Evolutionary conservation across 805 yeast species (phyloP).

Genomic region (Saturnispora dispora): DNA sequence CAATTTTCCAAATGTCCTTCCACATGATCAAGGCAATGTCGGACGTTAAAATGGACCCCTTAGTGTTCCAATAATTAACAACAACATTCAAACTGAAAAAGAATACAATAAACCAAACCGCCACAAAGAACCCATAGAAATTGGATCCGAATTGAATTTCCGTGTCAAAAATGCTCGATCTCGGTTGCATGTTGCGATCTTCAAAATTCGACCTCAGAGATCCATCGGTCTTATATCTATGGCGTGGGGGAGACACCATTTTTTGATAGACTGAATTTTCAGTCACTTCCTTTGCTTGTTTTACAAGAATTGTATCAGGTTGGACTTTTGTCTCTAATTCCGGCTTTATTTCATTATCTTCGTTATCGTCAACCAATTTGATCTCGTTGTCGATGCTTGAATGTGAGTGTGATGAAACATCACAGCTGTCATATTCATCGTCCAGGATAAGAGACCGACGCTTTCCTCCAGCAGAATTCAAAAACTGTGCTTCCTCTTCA

Average conservation of each 20-base stretch:
- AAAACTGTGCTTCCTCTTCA: not conserved
- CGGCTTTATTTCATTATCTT: not conserved
- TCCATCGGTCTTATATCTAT: conserved; percentile 25
- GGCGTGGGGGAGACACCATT: not conserved
- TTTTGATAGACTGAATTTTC: not conserved
- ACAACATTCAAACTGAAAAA: conserved; percentile 45
- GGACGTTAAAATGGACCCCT: conserved; percentile 39
- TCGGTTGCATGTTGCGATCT: conserved; percentile 39
- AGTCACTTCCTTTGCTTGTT: not conserved
- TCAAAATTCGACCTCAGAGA: conserved; percentile 42
- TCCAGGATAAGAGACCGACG: conserved; percentile 18
- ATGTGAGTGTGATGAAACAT: not conserved
- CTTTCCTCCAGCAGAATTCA: not conserved
- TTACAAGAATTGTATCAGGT: not conserved
- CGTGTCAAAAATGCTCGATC: conserved; percentile 47
- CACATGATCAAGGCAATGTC: conserved; percentile 50
- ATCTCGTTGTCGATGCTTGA: not conserved
- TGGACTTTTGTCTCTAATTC: not conserved
- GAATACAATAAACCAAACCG: conserved; percentile 65
- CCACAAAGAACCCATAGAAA: conserved; percentile 74
- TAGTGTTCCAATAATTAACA: conserved; percentile 40
- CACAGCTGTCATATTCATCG: conserved; percentile 16
- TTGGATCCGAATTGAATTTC: conserved; percentile 34
- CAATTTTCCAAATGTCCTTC: conserved; percentile 58
- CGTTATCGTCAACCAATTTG: not conserved